A percentile compares a stretch with the other conserved stretches of the same genome.
Evolutionary conservation across 2,329 filamentous ascomycete genomes (phyloP).

Genomic region (Aspergillus bombycis): DNA sequence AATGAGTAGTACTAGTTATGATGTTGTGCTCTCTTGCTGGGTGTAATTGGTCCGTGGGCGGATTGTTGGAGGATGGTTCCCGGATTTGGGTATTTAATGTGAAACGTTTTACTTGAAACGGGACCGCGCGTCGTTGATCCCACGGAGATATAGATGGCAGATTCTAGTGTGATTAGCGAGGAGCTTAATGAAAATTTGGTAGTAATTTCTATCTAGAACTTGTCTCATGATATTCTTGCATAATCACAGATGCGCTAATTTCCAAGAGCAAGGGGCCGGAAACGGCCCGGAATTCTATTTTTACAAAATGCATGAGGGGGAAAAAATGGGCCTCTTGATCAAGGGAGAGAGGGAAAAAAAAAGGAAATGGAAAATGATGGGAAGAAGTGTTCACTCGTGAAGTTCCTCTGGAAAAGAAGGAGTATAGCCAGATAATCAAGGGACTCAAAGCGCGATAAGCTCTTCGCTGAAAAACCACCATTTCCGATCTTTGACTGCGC

Average conservation of each 20-base stretch:
- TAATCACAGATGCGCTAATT: conserved; percentile 41
- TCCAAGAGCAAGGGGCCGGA: conserved; percentile 30
- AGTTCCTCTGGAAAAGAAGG: conserved; percentile 6
- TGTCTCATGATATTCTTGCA: conserved; percentile 39
- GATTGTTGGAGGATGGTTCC: neutral
- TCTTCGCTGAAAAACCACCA: conserved; percentile 32
- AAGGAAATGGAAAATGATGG: conserved; percentile 16
- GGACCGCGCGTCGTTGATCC: neutral
- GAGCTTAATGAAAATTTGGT: neutral
- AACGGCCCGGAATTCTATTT: conserved; percentile 39
- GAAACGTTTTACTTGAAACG: conserved; percentile 8
- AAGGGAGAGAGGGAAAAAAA: conserved; percentile 2
- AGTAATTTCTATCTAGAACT: conserved; percentile 20
- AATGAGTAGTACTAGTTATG: no score
- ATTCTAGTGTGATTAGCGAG: neutral
- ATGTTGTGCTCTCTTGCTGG: neutral
- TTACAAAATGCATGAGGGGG: conserved; percentile 36
- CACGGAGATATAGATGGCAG: neutral
- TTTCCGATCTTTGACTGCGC: conserved; percentile 36
- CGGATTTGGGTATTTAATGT: neutral
- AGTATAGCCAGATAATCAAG: conserved; percentile 20
- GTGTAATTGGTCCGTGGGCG: neutral
- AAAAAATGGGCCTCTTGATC: conserved; percentile 19
- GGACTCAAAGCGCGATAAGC: conserved; percentile 19
- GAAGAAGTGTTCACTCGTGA: conserved; percentile 20